A percentile compares a stretch with the other conserved stretches of the same genome.
Conservation (phyloP, 2,329 filamentous ascomycete genomes). For the Colletotrichum sp. region DNA sequence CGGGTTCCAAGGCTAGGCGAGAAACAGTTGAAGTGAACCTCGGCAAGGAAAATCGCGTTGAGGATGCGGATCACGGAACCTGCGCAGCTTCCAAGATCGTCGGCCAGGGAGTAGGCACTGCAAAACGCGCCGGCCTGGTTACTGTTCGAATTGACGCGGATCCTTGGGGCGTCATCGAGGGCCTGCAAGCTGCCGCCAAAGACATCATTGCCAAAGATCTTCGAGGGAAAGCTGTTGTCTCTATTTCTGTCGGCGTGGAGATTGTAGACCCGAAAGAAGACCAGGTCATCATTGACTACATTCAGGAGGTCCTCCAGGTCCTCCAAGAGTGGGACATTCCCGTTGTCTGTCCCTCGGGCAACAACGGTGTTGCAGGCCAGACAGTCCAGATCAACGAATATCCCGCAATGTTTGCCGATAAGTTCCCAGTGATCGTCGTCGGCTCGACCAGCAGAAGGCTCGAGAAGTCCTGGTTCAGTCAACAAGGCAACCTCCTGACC, state of each 20-base stretch:
- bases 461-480: not conserved
- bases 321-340: not conserved
- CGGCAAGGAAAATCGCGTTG: not conserved
- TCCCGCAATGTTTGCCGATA: not conserved
- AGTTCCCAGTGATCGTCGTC: not conserved
- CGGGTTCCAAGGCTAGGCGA: not conserved
- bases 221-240: not conserved
- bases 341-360: not conserved
- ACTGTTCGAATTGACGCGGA: not conserved
- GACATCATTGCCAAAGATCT: not conserved
- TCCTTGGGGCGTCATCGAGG: not conserved
- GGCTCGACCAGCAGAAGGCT: not conserved
- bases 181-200: not conserved
- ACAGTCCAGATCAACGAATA: not conserved
- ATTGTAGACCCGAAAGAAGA: no score
- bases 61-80: not conserved
- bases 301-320: not conserved
- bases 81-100: not conserved
- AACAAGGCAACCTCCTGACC: not conserved
- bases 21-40: not conserved
- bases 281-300: accelerated
- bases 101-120: not conserved
- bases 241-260: not conserved
- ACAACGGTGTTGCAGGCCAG: not conserved
- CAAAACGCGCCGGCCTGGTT: not conserved